Evolutionary conservation across 805 yeast species (phyloP).

Genomic region (Cyberlindnera meyerae): DNA sequence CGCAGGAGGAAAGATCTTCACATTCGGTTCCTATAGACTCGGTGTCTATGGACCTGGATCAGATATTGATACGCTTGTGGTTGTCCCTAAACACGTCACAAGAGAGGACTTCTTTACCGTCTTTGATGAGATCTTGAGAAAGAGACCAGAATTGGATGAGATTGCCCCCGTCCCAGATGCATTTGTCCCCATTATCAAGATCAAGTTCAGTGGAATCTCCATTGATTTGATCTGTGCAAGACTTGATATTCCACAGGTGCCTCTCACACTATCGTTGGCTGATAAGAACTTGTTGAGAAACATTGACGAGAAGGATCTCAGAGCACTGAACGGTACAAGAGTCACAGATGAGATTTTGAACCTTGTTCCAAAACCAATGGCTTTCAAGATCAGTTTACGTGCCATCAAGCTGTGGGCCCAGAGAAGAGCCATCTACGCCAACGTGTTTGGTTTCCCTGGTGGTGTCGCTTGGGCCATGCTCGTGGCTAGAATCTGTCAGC

Average conservation of each 20-base stretch:
- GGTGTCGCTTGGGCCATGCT: constrained; percentile 99
- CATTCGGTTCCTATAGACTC: constrained; percentile 88
- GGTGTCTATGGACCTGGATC: constrained; percentile 99
- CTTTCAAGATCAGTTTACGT: constrained; percentile 86
- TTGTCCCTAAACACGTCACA: constrained; percentile 91
- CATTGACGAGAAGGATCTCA: constrained; percentile 83
- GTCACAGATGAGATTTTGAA: constrained; percentile 92
- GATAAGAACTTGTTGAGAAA: constrained; percentile 84
- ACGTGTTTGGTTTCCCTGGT: constrained; percentile 96
- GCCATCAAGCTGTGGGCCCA: constrained; percentile 97
- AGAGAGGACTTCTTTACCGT: constrained; percentile 86
- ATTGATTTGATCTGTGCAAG: constrained; percentile 87
- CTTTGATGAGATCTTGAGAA: constrained; percentile 63
- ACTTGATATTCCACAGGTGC: constrained; percentile 79
- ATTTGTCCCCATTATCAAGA: constrained; percentile 92
- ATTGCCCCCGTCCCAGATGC: constrained; percentile 95
- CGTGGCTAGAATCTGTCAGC: constrained; percentile 95
- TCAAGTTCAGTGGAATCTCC: constrained; percentile 85
- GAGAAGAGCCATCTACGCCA: constrained; percentile 88
- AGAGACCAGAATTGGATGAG: constrained; percentile 81
- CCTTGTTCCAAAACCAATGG: constrained; percentile 88
- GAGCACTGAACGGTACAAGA: constrained; percentile 92
- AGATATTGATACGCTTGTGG: constrained; percentile 95
- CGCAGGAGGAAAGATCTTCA: constrained; percentile 97
- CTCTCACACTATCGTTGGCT: constrained; percentile 64